Percentiles rank a stretch among this genome's conserved stretches.
phyloP scores from a whole-genome alignment of 1,139 yeast genomes.

The Tardiomyces blankii region DNA sequence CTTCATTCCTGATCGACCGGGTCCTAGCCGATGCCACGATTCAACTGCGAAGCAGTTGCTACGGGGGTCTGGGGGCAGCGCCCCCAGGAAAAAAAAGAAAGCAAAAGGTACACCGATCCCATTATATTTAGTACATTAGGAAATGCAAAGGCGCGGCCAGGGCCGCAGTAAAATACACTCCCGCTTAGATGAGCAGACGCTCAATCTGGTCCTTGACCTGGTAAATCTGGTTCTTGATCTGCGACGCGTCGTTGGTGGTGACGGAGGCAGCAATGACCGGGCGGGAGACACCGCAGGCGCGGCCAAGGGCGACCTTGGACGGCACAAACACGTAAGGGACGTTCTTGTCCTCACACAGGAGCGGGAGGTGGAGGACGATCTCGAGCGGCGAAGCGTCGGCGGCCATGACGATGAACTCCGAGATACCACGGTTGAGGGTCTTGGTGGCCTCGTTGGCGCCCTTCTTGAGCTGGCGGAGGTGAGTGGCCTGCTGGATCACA shows the following conservation, averaged over 20 bases:
- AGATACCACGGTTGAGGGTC: slow-evolving; percentile 98
- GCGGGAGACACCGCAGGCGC: slow-evolving; percentile 99
- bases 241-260: slow-evolving; percentile 96
- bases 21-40: no score
- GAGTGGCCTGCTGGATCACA: slow-evolving; percentile 95
- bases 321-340: slow-evolving; percentile 99
- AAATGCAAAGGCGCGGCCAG: no score
- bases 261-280: slow-evolving; percentile 98
- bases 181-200: slow-evolving; percentile 73
- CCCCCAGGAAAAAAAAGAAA: no score
- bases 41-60: no score
- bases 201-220: slow-evolving; percentile 98
- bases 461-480: slow-evolving; percentile 96
- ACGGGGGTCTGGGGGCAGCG: no score
- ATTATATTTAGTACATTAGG: no score
- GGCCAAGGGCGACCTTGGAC: slow-evolving; percentile 95
- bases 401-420: slow-evolving; percentile 99
- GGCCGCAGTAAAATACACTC: not conserved
- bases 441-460: slow-evolving; percentile 99
- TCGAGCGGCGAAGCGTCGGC: slow-evolving; percentile 99
- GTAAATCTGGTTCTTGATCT: slow-evolving; percentile 93
- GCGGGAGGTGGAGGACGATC: slow-evolving; percentile 93
- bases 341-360: slow-evolving; percentile 97
- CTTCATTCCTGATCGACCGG: no score
- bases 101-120: no score